These are phyloP conservation scores for Blastomyces parvus DNA, from an alignment of 2,329 filamentous ascomycete species.

Conservation along the genomic window DNA sequence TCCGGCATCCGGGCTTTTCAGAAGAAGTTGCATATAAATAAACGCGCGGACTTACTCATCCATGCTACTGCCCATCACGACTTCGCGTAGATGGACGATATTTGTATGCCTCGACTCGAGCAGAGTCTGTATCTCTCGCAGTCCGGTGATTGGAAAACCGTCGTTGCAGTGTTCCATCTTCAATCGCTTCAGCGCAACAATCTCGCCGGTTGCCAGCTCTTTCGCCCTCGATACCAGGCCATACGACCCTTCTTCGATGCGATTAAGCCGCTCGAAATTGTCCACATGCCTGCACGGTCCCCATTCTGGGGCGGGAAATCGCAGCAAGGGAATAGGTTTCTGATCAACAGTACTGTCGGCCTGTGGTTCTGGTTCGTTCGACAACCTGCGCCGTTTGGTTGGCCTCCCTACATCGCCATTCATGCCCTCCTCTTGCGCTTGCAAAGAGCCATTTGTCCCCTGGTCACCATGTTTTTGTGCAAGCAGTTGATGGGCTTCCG, in stretches of 20 bases:
- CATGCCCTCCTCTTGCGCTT: conserved; percentile 6
- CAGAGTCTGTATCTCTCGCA: conserved; percentile 88
- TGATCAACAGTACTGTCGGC: conserved; percentile 22
- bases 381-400: conserved; percentile 53
- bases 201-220: conserved; percentile 60
- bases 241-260: conserved; percentile 96
- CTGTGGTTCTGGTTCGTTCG: conserved; percentile 36
- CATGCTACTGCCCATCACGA: conserved; percentile 63
- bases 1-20: conserved; percentile 32
- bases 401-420: conserved; percentile 37
- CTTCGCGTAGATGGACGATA: conserved; percentile 70
- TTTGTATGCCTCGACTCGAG: conserved; percentile 71
- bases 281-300: conserved; percentile 66
- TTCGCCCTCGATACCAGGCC: conserved; percentile 83
- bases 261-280: conserved; percentile 84
- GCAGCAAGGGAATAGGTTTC: conserved; percentile 51
- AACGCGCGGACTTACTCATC: conserved; percentile 42
- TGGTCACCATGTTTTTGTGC: conserved; percentile 23
- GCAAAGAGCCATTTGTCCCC: not conserved
- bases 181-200: conserved; percentile 87
- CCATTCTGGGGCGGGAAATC: conserved; percentile 62
- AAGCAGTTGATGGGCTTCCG: conserved; percentile 31
- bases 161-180: conserved; percentile 75
- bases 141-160: conserved; percentile 81
- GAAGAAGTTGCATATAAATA: conserved; percentile 9